Base-by-base conservation (phyloP, 208 protist genomes). In the Kentomonas sorsogonicus region DNA sequence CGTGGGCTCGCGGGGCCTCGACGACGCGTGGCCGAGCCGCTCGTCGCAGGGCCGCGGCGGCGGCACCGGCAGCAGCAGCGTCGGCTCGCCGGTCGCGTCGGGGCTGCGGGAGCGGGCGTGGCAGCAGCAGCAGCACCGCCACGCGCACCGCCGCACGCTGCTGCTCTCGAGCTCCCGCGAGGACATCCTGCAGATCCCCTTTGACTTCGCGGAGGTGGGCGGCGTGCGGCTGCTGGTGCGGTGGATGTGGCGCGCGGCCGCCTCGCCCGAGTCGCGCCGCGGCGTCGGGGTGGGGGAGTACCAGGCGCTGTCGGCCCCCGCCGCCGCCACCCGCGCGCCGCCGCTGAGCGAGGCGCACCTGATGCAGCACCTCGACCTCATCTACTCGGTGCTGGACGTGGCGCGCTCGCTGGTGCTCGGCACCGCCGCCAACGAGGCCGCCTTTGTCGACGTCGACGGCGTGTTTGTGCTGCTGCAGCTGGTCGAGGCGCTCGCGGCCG, bases 371-470 rank as follows among this genome's bases (percentile, higher is more conserved):
- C 16, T 47, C 23, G 10, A 34, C 26, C 36, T 48, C 29, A 29
- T 61, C 23, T 55, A 40, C 38, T 25, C 34, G 16, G 36, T 50
- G 18, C 33, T 53, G 15, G 50, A 52, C 50, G 38, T 33, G 46
- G 52, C 66, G 6, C 53, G 43, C 30, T 27, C 53, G 29, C 22
- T 71, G 9, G 56, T 79, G 45, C 45, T 45, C 16, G 50, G 55
- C 18, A 74, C 63, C 66, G 61, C 41, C 22, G 33, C 65, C 51
- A 70, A 54, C 23, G 73, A 77, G 34, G 33, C 46, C 1, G 56
- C 71, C 29, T 78, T 84, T 58, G 74, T 92, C 16, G 46, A 70
- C 26, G 66, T 41, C 13, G 62, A 72, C 43, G 84, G 84, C 33
- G 59, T 72, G 3, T 25, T 27, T 15, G 62, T 47, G 16, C 33